Evolutionary conservation across 192 early-diverging fungal genomes (phyloP), one percentile per base, ranked within the genome.

Genomic region (Globomyces pollinis-pini): DNA sequence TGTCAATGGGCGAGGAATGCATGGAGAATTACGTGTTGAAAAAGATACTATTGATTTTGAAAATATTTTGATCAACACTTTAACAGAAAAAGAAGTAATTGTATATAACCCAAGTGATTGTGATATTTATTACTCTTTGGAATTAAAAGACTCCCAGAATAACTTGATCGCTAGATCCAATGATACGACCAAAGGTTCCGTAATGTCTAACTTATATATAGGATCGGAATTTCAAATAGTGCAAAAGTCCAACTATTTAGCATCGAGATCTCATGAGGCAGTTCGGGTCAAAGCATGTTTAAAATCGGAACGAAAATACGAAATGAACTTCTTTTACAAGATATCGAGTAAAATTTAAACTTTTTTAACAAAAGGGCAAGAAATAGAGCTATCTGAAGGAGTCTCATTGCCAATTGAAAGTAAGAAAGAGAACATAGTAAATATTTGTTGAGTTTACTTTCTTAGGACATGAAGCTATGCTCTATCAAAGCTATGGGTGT

Each of bases 11-110:
- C 62, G 65, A 33, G 80, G 72, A 18, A 64, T 65, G 13, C 23
- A 62, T 60, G 77, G 78, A 4, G 15, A 31, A 11, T 55, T 82
- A 2, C 26, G 35, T 0, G 55, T 69, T 12, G 50, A 65, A 28
- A 67, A 70, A 30, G n/a, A 45, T 2, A 1, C 52, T 12, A 23
- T 82, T 13, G 70, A 80, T 18, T 76, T 80, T 50, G 68, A 51
- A 28, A 65, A 69, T 20, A 63, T 77, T 16, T 70, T 82, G n/a
- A 73, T 82, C 3, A 77, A 82, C 62, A 71, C 80, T 1, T 45
- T 71, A 33, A 59, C 60, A 11, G 80, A 82, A 52, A 44, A 58
- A 36, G 77, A 80, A 18, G 57, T 82, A 8, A 34, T 59, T 1
- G 35, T 82, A 9, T 61, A 35, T 20, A 82, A 82, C 47, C 63